A percentile compares a stretch with the other conserved stretches of the same genome.
Evolutionary conservation across 208 protist species (phyloP).

Genomic region (Porcisia hertigi): DNA sequence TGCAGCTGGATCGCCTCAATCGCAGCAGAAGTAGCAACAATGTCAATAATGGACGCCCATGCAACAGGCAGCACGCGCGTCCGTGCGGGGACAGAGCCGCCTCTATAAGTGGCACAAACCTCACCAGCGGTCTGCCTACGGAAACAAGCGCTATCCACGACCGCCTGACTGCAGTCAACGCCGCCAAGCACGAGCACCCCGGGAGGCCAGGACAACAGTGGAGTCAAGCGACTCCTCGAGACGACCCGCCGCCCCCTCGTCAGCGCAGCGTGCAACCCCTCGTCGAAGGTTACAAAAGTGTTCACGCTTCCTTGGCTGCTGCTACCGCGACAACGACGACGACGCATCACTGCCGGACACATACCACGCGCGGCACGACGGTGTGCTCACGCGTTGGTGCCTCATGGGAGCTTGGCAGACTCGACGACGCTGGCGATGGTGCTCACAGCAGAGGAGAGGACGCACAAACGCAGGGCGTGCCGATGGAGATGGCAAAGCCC

Average conservation of each 20-base stretch:
- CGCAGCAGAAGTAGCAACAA: background rate
- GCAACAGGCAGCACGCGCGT: too few species aligned
- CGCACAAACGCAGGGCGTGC: background rate
- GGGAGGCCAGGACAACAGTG: background rate
- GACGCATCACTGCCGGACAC: background rate
- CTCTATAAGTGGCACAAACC: too few species aligned
- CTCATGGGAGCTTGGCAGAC: background rate
- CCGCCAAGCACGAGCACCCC: background rate
- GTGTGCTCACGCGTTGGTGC: background rate
- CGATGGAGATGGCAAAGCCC: background rate
- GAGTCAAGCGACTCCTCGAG: background rate
- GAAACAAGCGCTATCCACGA: too few species aligned
- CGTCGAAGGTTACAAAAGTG: background rate
- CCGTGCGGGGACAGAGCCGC: too few species aligned
- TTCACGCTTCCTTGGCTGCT: background rate
- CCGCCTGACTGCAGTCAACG: background rate
- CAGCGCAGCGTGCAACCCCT: background rate
- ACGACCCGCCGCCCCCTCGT: background rate
- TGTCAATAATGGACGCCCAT: too few species aligned
- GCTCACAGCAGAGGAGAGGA: background rate
- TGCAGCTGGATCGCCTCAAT: background rate
- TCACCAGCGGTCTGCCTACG: too few species aligned
- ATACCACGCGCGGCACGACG: background rate
- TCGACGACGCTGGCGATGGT: slow-evolving; percentile 2
- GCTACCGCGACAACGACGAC: background rate